These are phyloP conservation scores for Hypomontagnella submonticulosa DNA, from an alignment of 495 filamentous ascomycete species.

Conservation along the genomic window DNA sequence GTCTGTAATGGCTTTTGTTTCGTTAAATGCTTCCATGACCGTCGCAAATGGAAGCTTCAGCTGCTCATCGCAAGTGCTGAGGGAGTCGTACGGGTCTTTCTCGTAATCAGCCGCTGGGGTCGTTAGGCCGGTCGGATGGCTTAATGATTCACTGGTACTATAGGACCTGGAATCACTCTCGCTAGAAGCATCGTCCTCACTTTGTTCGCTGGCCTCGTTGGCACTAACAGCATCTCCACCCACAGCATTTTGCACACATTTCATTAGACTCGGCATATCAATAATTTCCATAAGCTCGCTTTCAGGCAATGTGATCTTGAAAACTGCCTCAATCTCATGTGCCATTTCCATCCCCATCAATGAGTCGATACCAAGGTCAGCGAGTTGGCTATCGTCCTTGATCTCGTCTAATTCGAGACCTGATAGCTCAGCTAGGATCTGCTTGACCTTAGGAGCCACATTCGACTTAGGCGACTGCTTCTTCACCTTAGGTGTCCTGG, in stretches of 20 bases:
- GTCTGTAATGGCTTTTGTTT: slow-evolving; percentile 50
- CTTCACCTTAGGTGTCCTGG: slow-evolving; percentile 31
- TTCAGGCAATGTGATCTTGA: slow-evolving; percentile 53
- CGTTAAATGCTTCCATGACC: slow-evolving; percentile 43
- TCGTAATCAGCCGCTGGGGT: slow-evolving; percentile 36
- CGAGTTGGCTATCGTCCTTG: slow-evolving; percentile 53
- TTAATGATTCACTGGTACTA: slow-evolving; percentile 32
- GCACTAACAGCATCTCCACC: slow-evolving; percentile 15
- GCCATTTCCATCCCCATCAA: slow-evolving; percentile 68
- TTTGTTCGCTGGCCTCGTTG: slow-evolving; percentile 25
- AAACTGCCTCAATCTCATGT: slow-evolving; percentile 58
- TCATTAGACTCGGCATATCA: slow-evolving; percentile 43
- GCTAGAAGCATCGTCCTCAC: slow-evolving; percentile 31
- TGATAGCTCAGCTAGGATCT: slow-evolving; percentile 52
- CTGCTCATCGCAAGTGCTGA: slow-evolving; percentile 29
- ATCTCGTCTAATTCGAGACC: slow-evolving; percentile 62
- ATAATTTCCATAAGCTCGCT: slow-evolving; percentile 53
- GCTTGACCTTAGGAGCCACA: slow-evolving; percentile 41
- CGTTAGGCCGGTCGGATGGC: slow-evolving; percentile 33
- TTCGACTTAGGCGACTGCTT: slow-evolving; percentile 38
- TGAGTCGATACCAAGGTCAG: slow-evolving; percentile 68
- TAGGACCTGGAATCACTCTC: slow-evolving; percentile 29
- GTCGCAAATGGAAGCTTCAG: slow-evolving; percentile 41
- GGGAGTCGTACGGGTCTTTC: slow-evolving; percentile 26
- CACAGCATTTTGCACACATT: slow-evolving; percentile 39